A percentile compares a stretch with the other conserved stretches of the same genome.
These are phyloP conservation scores for Fusarium sp. DNA, from an alignment of 2,329 filamentous ascomycete genomes.

Conservation along the genomic window DNA sequence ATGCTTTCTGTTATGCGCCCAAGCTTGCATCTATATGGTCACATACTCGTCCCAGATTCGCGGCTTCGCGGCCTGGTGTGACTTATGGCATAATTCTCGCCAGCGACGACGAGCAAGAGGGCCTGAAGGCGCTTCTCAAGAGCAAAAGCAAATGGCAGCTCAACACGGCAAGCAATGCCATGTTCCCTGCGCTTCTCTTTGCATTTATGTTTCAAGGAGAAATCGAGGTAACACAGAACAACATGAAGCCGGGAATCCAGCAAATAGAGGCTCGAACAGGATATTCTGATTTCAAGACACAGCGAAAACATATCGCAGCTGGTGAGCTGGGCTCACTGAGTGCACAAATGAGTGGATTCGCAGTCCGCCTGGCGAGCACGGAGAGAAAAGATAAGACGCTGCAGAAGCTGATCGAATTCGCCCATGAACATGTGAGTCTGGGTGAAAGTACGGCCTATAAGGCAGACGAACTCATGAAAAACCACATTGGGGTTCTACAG, in stretches of 20 bases:
- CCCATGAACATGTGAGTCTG: constrained; percentile 20
- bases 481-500: constrained; percentile 46
- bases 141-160: constrained; percentile 46
- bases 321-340: constrained; percentile 49
- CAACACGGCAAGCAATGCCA: constrained; percentile 43
- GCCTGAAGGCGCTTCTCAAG: constrained; percentile 40
- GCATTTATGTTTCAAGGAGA: constrained; percentile 50
- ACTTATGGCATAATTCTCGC: constrained; percentile 50
- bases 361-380: constrained; percentile 53
- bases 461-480: constrained; percentile 40
- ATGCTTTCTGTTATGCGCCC: constrained; percentile 52
- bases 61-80: constrained; percentile 16
- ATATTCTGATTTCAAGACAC: constrained; percentile 49
- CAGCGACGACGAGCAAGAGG: constrained; percentile 39
- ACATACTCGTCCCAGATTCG: constrained; percentile 34
- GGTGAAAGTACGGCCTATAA: background rate
- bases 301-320: constrained; percentile 44
- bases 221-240: constrained; percentile 48
- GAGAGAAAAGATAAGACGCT: constrained; percentile 52
- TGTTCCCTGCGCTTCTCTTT: constrained; percentile 52
- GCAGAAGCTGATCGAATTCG: constrained; percentile 50
- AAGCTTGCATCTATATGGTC: constrained; percentile 55
- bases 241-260: constrained; percentile 49
- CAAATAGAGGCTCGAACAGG: constrained; percentile 52
- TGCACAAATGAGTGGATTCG: constrained; percentile 49